Evolutionary conservation across 169 alveolate species (phyloP), one percentile per base, ranked within the genome.

Genomic region (Sarcocystis neurona): DNA sequence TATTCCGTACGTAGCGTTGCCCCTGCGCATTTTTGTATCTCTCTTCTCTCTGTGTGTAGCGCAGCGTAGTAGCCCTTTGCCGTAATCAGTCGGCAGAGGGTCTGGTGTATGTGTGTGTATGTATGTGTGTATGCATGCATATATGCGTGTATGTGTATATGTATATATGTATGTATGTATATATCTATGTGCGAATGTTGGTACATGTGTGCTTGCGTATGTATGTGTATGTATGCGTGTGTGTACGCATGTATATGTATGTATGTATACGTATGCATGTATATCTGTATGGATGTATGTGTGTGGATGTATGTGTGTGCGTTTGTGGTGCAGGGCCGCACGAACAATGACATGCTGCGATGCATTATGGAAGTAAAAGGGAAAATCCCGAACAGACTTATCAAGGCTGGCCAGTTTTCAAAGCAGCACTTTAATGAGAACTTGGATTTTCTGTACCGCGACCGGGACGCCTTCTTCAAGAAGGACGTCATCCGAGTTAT

Each of bases 341-440:
- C 97, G 89, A 98, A 98, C 93, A 97, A 97, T 89, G 99, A 98
- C 89, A 98, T 98, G 99, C 95, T 98, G 90, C 96, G 96, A 94
- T 91, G 96, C 72, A 97, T 98, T 84, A 97, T 97, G 99, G 98
- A 96, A 85, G 94, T 94, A 60, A 98, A 97, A 93, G 99, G 99
- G 44, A 97, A 96, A 91, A 94, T 97, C 72, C 98, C 99, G 41
- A 94, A 92, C 68, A 96, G 96, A 94, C 91, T 98, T 96, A 94
- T 97, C 27, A 95, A 94, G 72, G 96, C 95, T 58, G 98, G 98
- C 1, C 96, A 94, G 86, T 94, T 95, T 82, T 92, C 97, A 60
- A 89, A 92, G 41, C 93, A 96, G 58, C 98, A 97, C 87, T 97
- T 97, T 89, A 94, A 96, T 58, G 96, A 95, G 72, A 92, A 94